A percentile compares a stretch with the other conserved stretches of the same genome.
Evolutionary conservation across 2,329 filamentous ascomycete species (phyloP).

Genomic region (Aspergillaceae sp.): DNA sequence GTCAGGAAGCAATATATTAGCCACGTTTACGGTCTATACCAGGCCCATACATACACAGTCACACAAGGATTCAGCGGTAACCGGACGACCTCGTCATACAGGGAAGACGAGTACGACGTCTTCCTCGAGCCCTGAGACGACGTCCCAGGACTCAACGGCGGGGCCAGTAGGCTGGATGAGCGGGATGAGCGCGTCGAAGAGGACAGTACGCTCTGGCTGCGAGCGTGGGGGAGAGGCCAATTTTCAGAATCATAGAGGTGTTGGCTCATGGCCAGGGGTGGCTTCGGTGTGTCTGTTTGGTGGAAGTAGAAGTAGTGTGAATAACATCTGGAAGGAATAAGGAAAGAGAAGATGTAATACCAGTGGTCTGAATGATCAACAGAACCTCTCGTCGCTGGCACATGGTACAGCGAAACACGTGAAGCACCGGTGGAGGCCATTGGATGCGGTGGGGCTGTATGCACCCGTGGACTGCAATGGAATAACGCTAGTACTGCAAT

Average conservation of each 20-base stretch:
- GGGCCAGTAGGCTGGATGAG: conserved; percentile 21
- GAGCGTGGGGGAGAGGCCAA: conserved; percentile 20
- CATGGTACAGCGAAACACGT: no score
- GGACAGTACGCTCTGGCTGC: conserved; percentile 20
- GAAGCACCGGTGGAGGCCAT: no score
- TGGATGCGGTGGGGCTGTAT: no score
- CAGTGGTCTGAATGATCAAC: background rate
- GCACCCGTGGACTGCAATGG: no score
- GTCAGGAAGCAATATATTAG: background rate
- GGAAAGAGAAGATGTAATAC: background rate
- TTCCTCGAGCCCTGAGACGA: conserved; percentile 18
- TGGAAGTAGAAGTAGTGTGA: background rate
- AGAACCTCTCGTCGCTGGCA: no score
- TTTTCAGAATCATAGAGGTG: conserved; percentile 18
- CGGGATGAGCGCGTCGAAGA: conserved; percentile 23
- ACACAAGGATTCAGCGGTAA: conserved; percentile 23
- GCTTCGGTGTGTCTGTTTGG: background rate
- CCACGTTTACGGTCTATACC: no score
- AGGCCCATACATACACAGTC: conserved; percentile 21
- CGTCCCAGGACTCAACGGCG: conserved; percentile 19
- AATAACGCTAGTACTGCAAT: no score
- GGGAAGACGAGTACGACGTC: conserved; percentile 16
- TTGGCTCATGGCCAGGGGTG: conserved; percentile 10
- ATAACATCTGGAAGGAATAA: background rate
- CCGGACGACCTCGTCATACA: conserved; percentile 24